phyloP scores from a whole-genome alignment of 495 filamentous ascomycete species.

The Aspergillus wentii region DNA sequence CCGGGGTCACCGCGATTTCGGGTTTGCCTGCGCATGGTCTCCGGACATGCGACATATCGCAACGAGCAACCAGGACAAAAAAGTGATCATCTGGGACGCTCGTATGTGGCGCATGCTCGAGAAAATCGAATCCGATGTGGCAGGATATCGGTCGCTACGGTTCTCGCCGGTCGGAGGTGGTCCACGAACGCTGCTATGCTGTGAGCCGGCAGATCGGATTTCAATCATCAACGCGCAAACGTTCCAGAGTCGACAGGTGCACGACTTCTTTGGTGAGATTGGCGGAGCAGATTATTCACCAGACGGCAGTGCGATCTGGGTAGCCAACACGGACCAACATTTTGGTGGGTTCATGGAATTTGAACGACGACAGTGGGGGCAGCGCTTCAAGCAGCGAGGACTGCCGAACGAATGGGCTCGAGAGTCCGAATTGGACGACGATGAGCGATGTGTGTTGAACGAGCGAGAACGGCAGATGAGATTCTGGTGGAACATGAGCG shows the following conservation, averaged over 20 bases:
- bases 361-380: conserved; percentile 51
- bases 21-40: conserved; percentile 89
- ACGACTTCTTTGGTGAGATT: conserved; percentile 85
- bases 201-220: conserved; percentile 81
- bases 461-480: conserved; percentile 27
- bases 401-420: conserved; percentile 33
- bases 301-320: conserved; percentile 65
- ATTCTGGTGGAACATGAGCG: conserved; percentile 27
- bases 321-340: conserved; percentile 67
- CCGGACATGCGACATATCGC: conserved; percentile 84
- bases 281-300: conserved; percentile 70
- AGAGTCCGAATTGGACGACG: conserved; percentile 29
- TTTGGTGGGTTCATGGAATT: conserved; percentile 80
- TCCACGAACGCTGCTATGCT: conserved; percentile 66
- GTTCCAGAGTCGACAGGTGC: conserved; percentile 62
- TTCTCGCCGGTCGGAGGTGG: conserved; percentile 80
- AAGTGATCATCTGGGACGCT: conserved; percentile 81
- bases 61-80: conserved; percentile 85
- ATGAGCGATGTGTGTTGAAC: conserved; percentile 30
- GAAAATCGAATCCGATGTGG: conserved; percentile 68
- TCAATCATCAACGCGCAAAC: conserved; percentile 70
- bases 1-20: conserved; percentile 70
- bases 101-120: conserved; percentile 63
- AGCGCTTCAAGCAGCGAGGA: conserved; percentile 22
- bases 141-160: conserved; percentile 69